Percentiles rank a stretch among this genome's conserved stretches.
phyloP scores from a whole-genome alignment of 1,284 basidiomycete species.

The Naganishia cerealis region DNA sequence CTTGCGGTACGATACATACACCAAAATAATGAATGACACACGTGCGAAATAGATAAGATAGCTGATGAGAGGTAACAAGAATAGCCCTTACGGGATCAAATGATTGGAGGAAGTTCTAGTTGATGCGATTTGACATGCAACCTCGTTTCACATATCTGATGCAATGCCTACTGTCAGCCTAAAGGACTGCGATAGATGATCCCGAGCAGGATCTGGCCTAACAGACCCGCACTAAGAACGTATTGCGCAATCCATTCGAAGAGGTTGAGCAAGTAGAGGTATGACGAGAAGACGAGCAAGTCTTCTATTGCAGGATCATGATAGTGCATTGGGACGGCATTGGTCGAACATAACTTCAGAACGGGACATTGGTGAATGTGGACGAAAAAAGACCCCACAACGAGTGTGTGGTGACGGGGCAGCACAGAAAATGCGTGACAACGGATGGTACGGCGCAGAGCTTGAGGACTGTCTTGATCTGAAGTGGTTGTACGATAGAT shows the following conservation, averaged over 20 bases:
- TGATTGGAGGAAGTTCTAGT: background rate
- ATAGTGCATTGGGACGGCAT: slow-evolving; percentile 46
- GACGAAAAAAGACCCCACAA: no score
- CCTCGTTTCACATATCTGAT: background rate
- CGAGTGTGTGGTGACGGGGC: no score
- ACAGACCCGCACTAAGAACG: slow-evolving; percentile 48
- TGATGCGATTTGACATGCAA: background rate
- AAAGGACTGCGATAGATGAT: slow-evolving; percentile 58
- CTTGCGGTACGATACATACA: no score
- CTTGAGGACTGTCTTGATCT: no score
- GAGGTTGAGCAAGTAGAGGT: slow-evolving; percentile 54
- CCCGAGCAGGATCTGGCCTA: slow-evolving; percentile 59
- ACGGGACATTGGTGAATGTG: slow-evolving; percentile 7
- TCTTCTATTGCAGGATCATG: slow-evolving; percentile 46
- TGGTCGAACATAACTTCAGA: background rate
- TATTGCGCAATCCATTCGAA: slow-evolving; percentile 43
- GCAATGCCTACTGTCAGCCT: background rate
- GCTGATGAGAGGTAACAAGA: background rate
- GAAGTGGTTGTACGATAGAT: no score
- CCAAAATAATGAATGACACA: background rate
- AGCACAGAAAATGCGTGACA: no score
- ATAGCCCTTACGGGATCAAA: background rate
- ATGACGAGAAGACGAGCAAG: slow-evolving; percentile 50
- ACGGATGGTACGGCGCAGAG: no score
- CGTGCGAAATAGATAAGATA: background rate